Conservation (phyloP, 169 alveolate species). For the Cryptosporidium muris region DNA sequence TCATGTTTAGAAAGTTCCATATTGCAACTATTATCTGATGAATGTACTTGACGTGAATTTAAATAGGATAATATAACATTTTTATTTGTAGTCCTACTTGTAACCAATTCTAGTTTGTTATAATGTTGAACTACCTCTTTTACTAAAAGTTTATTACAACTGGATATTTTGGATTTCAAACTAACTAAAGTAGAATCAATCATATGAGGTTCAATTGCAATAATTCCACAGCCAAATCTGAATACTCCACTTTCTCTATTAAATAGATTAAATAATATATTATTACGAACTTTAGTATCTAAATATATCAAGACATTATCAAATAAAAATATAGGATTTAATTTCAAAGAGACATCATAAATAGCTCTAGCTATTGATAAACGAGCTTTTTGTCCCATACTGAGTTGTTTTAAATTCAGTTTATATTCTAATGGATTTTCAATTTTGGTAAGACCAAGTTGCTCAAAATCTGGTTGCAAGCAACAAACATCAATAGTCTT, state of each 20-base stretch:
- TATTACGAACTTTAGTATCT: constrained; percentile 26
- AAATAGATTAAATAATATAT: constrained; percentile 8
- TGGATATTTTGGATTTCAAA: no score
- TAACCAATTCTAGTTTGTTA: no score
- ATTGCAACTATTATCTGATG: no score
- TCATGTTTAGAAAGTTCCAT: no score
- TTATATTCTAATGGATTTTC: neutral
- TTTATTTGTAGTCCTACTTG: no score
- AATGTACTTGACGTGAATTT: no score
- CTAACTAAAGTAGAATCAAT: neutral
- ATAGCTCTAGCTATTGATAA: constrained; percentile 54
- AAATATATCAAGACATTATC: constrained; percentile 41
- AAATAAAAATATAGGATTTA: constrained; percentile 14
- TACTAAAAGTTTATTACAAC: no score
- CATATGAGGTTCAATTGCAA: constrained; percentile 12
- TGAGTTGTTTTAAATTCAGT: constrained; percentile 30
- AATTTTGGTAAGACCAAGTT: neutral
- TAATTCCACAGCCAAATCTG: constrained; percentile 33
- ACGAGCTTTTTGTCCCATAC: constrained; percentile 58
- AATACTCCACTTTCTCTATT: constrained; percentile 9
- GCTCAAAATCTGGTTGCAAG: constrained; percentile 7
- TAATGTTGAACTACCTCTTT: no score
- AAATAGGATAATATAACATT: no score
- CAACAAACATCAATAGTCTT: constrained; percentile 8
- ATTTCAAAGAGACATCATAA: constrained; percentile 3